A percentile compares a stretch with the other conserved stretches of the same genome.
These are phyloP conservation scores for Trametes coccinea DNA, from an alignment of 768 basidiomycete genomes.

Conservation along the genomic window DNA sequence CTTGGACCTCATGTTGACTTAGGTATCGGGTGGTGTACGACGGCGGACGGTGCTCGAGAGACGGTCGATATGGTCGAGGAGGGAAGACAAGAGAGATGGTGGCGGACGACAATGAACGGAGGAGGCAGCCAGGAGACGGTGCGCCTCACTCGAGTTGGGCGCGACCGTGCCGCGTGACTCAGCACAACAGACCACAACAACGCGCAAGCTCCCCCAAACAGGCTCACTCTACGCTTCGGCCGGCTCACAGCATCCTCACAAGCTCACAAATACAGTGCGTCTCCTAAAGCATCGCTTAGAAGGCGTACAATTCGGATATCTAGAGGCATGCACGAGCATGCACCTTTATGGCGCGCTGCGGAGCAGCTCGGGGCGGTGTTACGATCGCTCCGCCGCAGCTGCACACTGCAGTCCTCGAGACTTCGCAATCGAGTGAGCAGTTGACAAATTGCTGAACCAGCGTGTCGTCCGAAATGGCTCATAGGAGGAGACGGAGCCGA, in stretches of 20 bases:
- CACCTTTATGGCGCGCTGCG: too few relatives aligned
- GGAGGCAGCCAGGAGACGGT: constrained; percentile 26
- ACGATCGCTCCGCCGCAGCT: too few relatives aligned
- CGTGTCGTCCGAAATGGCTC: too few relatives aligned
- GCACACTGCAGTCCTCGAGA: too few relatives aligned
- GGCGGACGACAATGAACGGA: constrained; percentile 23
- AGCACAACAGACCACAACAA: constrained; percentile 29
- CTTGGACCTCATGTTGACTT: constrained; percentile 77
- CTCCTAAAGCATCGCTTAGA: too few relatives aligned
- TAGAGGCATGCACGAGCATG: too few relatives aligned
- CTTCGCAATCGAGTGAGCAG: too few relatives aligned
- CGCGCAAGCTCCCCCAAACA: constrained; percentile 20
- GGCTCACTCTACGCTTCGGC: constrained; percentile 2
- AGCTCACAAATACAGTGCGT: too few relatives aligned
- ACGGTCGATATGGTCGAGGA: constrained; percentile 13
- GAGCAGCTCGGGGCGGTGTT: too few relatives aligned
- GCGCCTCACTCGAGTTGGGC: constrained; percentile 22
- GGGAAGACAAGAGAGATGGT: constrained; percentile 19
- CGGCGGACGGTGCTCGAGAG: neutral
- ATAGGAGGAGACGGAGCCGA: too few relatives aligned
- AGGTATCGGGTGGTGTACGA: neutral
- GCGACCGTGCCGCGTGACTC: constrained; percentile 26
- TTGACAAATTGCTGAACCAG: too few relatives aligned
- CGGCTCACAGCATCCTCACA: neutral
- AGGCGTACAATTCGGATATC: too few relatives aligned